phyloP scores from a whole-genome alignment of 2,329 filamentous ascomycete genomes.

The Aphanoascus verrucosus region DNA sequence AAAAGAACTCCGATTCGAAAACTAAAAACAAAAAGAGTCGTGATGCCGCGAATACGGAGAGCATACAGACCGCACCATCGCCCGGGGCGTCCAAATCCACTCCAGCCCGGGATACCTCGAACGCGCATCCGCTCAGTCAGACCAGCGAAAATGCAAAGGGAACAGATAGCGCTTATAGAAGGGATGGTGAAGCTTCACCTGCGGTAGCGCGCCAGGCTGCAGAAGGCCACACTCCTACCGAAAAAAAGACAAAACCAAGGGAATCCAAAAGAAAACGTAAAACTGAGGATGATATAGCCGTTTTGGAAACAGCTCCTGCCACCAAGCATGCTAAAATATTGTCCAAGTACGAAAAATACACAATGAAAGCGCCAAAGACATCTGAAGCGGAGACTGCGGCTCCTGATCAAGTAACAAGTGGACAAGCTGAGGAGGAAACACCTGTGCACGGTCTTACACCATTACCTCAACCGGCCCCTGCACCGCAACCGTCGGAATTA shows the following conservation, averaged over 20 bases:
- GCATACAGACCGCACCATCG: not conserved
- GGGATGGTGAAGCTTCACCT: conserved; percentile 24
- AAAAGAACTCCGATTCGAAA: not conserved
- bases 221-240: not conserved
- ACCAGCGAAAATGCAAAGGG: conserved; percentile 11
- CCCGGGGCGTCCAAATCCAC: not conserved
- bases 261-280: conserved; percentile 9
- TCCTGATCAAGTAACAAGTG: not conserved
- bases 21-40: conserved; percentile 21
- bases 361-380: conserved; percentile 13
- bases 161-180: conserved; percentile 7
- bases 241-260: not conserved
- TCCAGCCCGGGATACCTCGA: not conserved
- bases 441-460: conserved; percentile 65
- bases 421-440: conserved; percentile 2
- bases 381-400: conserved; percentile 9
- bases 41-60: conserved; percentile 5
- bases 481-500: conserved; percentile 46
- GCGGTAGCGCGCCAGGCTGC: conserved; percentile 17
- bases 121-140: not conserved
- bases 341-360: conserved; percentile 23
- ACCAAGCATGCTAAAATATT: conserved; percentile 21
- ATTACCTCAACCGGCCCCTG: conserved; percentile 60
- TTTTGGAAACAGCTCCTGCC: conserved; percentile 25
- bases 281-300: conserved; percentile 25